Evolutionary conservation across 169 alveolate genomes (phyloP), one percentile per base, ranked within the genome.

Genomic region (Eimeria praecox): DNA sequence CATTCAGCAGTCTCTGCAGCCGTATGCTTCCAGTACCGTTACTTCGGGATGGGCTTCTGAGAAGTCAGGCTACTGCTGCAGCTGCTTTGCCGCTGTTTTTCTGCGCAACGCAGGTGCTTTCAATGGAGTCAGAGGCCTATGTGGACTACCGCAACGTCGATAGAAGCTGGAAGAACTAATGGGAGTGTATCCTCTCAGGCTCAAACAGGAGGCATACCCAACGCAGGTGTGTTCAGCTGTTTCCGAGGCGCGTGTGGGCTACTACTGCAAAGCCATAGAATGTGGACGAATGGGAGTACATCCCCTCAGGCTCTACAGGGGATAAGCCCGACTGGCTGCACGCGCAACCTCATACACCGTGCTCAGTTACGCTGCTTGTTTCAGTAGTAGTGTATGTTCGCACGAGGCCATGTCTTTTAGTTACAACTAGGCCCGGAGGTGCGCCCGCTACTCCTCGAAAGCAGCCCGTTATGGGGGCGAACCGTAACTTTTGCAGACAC

Each of bases 61-160:
- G n/a, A 71, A 35, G 52, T 14, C 30, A 38, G 14, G n/a, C 24
- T 30, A 49, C n/a, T 33, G 82, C 46, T 2, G 8, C 1, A 64
- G 40, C 78, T 66, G 44, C 46, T 3, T 27, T 27, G 24, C 9
- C 22, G 18, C 18, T 35, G 85, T 44, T 20, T 54, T 52, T 33
- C 38, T 83, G 73, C 69, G 91, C 5, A 56, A 27, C 27, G 83
- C 93, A 87, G 93, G 82, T 87, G 64, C 80, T 87, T 73, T 38
- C 80, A 64, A 56, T 87, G 93, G 52, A 87, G 18, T 30, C 52
- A 33, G 93, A 87, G 30, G 93, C 93, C 1, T 87, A 87, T 42
- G 93, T 87, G 42, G 93, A 87, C 62, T 87, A 87, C 80, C 93
- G 93, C 56, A 56, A 62, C 10, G 73, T 10, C 83, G 93, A 87